These are phyloP conservation scores for Tothia fuscella DNA, from an alignment of 2,329 filamentous ascomycete species.

Conservation along the genomic window DNA sequence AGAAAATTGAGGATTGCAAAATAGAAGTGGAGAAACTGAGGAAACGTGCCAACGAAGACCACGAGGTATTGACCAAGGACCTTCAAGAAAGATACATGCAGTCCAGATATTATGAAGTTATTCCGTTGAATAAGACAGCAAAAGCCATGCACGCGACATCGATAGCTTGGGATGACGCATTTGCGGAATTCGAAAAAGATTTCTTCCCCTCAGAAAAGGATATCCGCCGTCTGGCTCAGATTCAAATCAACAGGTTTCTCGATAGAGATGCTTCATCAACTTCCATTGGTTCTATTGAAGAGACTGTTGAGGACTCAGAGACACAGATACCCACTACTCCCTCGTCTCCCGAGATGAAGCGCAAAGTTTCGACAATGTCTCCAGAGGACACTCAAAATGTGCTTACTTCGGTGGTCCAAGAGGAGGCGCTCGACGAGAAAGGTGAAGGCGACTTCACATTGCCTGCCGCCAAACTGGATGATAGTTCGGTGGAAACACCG, in stretches of 20 bases:
- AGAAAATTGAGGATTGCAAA: slow-evolving; percentile 73
- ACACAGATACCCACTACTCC: neutral
- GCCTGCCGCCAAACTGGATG: neutral
- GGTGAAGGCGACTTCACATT: neutral
- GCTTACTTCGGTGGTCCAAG: slow-evolving; percentile 52
- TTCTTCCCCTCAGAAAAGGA: slow-evolving; percentile 94
- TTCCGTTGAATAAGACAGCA: slow-evolving; percentile 80
- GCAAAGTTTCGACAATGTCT: slow-evolving; percentile 33
- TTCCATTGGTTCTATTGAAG: slow-evolving; percentile 58
- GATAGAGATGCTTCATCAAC: slow-evolving; percentile 73
- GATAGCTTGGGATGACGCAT: slow-evolving; percentile 83
- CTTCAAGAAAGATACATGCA: slow-evolving; percentile 85
- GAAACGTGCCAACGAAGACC: slow-evolving; percentile 74
- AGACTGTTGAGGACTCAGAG: slow-evolving; percentile 38
- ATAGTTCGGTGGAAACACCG: slow-evolving; percentile 7
- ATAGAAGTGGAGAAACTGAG: slow-evolving; percentile 67
- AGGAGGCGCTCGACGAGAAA: slow-evolving; percentile 34
- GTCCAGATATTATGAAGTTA: slow-evolving; percentile 93
- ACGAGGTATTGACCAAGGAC: slow-evolving; percentile 58
- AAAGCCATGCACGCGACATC: slow-evolving; percentile 88
- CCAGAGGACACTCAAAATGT: slow-evolving; percentile 53
- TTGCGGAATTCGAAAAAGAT: slow-evolving; percentile 80
- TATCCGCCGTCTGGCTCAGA: slow-evolving; percentile 77
- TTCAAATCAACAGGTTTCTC: slow-evolving; percentile 88
- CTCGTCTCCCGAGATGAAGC: slow-evolving; percentile 15